These are phyloP conservation scores for Mycena belliarum DNA, from an alignment of 768 basidiomycete species.

Conservation along the genomic window DNA sequence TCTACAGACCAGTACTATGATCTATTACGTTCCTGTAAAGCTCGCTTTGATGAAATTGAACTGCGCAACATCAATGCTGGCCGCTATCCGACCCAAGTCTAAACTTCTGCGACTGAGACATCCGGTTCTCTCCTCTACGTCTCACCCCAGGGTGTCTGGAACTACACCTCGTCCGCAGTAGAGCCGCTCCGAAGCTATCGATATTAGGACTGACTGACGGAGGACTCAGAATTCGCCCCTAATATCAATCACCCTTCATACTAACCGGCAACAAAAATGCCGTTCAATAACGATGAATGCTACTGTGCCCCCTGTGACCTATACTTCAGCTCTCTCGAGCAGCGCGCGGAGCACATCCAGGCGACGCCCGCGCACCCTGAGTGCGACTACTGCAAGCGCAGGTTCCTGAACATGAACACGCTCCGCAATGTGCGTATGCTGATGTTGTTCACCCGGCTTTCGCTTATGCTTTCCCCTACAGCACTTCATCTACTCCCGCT, in stretches of 20 bases:
- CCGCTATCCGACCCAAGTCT: neutral
- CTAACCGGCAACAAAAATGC: neutral
- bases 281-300: conserved; percentile 9
- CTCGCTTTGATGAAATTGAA: too few relatives aligned
- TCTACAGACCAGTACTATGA: too few relatives aligned
- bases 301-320: conserved; percentile 26
- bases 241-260: too few relatives aligned
- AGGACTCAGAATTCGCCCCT: too few relatives aligned
- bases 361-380: conserved; percentile 20
- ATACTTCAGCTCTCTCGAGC: conserved; percentile 20
- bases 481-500: conserved; percentile 25
- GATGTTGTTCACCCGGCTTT: too few relatives aligned
- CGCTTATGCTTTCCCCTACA: neutral
- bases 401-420: conserved; percentile 23
- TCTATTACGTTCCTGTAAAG: too few relatives aligned
- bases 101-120: neutral
- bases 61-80: too few relatives aligned
- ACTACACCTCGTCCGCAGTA: neutral
- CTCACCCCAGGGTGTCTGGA: neutral
- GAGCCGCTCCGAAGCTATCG: neutral
- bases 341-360: conserved; percentile 23
- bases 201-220: too few relatives aligned
- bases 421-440: conserved; percentile 22
- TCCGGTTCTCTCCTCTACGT: neutral
- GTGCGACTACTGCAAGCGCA: conserved; percentile 23